A percentile compares a stretch with the other conserved stretches of the same genome.
Conservation (phyloP, 108 stramenopile genomes). For the Conticribra weissflogii region DNA sequence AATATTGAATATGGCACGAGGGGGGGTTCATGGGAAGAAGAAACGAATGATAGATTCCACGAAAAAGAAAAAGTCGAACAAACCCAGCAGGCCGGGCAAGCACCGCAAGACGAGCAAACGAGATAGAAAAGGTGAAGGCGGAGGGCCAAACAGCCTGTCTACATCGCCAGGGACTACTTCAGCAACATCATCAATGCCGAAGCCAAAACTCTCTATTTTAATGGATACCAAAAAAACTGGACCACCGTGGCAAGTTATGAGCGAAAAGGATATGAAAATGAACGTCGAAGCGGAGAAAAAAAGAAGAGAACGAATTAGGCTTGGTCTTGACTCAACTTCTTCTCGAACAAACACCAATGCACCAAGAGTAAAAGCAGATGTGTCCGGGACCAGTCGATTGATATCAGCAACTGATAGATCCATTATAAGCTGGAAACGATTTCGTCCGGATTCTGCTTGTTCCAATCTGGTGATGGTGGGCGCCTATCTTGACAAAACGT, state of each 20-base stretch:
- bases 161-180: slow-evolving; percentile 14
- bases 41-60: slow-evolving; percentile 29
- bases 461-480: slow-evolving; percentile 62
- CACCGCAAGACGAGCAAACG: slow-evolving; percentile 47
- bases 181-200: slow-evolving; percentile 19
- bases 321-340: slow-evolving; percentile 46
- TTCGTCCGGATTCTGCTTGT: slow-evolving; percentile 45
- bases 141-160: slow-evolving; percentile 13
- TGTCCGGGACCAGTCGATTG: slow-evolving; percentile 53
- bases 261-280: slow-evolving; percentile 61
- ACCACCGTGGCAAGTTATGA: slow-evolving; percentile 86
- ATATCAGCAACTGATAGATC: slow-evolving; percentile 54
- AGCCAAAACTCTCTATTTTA: slow-evolving; percentile 32
- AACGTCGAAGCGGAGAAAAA: slow-evolving; percentile 66
- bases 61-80: slow-evolving; percentile 43
- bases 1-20: slow-evolving; percentile 35
- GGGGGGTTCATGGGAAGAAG: slow-evolving; percentile 46
- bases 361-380: slow-evolving; percentile 34
- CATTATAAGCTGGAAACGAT: slow-evolving; percentile 77
- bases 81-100: slow-evolving; percentile 30
- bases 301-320: slow-evolving; percentile 60
- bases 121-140: slow-evolving; percentile 21
- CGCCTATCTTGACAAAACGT: slow-evolving; percentile 57
- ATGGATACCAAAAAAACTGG: slow-evolving; percentile 28
- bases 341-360: slow-evolving; percentile 14